Evolutionary conservation across 2,329 filamentous ascomycete species (phyloP), one percentile per base, ranked within the genome.

Genomic region (Xylariaceae sp.): DNA sequence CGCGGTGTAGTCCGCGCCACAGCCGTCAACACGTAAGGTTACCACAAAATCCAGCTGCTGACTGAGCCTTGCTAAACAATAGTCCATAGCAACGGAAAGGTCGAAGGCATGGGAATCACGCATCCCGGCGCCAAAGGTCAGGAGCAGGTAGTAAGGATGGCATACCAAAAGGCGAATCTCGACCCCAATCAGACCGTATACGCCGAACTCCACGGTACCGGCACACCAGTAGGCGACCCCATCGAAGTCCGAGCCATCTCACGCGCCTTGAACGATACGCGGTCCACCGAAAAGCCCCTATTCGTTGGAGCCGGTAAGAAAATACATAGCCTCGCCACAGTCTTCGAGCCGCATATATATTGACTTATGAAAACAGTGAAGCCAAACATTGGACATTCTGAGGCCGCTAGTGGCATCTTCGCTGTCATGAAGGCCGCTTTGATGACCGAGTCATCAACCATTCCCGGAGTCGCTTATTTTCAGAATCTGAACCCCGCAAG

Each of bases 31-130:
- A 67, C 70, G 62, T 61, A 59, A 55, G 61, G 45, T 8, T 2
- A 11, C 30, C 8, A 50, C 9, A 17, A 17, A 5, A 51, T 13
- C 45, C 10, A 11, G 7, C 3, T 15, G 9, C 18, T 1, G n/a
- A 45, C 23, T n/a, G n/a, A n/a, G n/a, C 5, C 13, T 49, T 13
- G 44, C 60, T 59, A 59, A 56, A 10, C n/a, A 2, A 44, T 3
- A 15, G 34, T 15, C 5, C 34, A 45, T 11, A 63, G 61, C 1
- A 70, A 71, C 54, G 70, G 70, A 11, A 67, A 70, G 37, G 64
- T 65, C 1, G 62, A 65, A 10, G 72, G 64, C 1, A 62, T 65
- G 44, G 67, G 68, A n/a, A 72, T 73, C 23, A 71, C 70, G 3
- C 62, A 67, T 4, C 65, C 74, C 53, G 64, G 70, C 57, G 42